These are phyloP conservation scores for Globisporangium splendens DNA, from an alignment of 352 stramenopile genomes.

Conservation along the genomic window DNA sequence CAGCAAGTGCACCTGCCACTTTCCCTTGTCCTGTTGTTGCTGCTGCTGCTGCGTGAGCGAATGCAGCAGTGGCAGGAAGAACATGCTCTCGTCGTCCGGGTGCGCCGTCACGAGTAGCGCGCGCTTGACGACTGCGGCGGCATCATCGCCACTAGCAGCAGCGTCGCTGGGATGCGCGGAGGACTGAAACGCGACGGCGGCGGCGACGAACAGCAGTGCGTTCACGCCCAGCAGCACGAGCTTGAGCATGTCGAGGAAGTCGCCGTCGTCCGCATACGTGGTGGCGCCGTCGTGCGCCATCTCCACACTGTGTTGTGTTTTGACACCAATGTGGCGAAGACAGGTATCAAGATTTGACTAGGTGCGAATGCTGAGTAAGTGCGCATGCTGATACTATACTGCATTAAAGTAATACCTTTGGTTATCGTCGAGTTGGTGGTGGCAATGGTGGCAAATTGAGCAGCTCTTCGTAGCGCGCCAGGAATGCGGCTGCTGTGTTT, in stretches of 20 bases:
- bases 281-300: slow-evolving; percentile 9
- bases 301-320: slow-evolving; percentile 5
- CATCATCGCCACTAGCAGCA: not conserved
- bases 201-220: slow-evolving; percentile 52
- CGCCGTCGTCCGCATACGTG: slow-evolving; percentile 11
- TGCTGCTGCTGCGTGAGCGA: slow-evolving; percentile 32
- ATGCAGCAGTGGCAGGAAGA: slow-evolving; percentile 91
- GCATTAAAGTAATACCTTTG: too few relatives aligned
- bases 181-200: slow-evolving; percentile 31
- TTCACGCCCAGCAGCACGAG: slow-evolving; percentile 56
- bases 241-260: slow-evolving; percentile 54
- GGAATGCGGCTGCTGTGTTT: slow-evolving; percentile 45
- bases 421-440: slow-evolving; percentile 1
- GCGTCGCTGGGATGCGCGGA: slow-evolving; percentile 1
- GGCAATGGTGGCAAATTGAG: slow-evolving; percentile 7
- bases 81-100: slow-evolving; percentile 97
- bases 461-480: slow-evolving; percentile 42
- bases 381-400: not conserved
- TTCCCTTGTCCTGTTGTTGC: slow-evolving; percentile 15
- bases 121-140: slow-evolving; percentile 22
- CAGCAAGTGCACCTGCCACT: slow-evolving; percentile 79
- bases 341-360: not conserved
- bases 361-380: not conserved
- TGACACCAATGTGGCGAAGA: not conserved
- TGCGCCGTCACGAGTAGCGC: slow-evolving; percentile 92